Percentiles rank a stretch among this genome's conserved stretches.
phyloP scores from a whole-genome alignment of 2,329 filamentous ascomycete species.

The Botrytis squamosa region DNA sequence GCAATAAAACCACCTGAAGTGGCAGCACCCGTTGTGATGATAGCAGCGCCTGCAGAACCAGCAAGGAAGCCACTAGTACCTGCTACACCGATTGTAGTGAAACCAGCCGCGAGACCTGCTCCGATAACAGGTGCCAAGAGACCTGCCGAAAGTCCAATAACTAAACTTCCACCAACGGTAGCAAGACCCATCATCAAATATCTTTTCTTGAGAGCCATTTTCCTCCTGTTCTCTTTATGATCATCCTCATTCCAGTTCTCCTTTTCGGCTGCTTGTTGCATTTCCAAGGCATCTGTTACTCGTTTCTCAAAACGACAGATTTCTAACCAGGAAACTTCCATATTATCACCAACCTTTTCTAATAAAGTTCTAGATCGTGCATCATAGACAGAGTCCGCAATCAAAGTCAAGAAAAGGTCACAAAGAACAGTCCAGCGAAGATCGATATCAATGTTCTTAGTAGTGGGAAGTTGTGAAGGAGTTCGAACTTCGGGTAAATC shows the following conservation, averaged over 20 bases:
- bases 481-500: slow-evolving; percentile 77
- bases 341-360: slow-evolving; percentile 75
- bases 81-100: slow-evolving; percentile 89
- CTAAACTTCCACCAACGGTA: slow-evolving; percentile 89
- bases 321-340: slow-evolving; percentile 85
- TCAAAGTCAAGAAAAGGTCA: slow-evolving; percentile 91
- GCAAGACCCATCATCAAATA: slow-evolving; percentile 96
- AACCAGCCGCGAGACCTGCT: slow-evolving; percentile 87
- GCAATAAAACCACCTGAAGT: slow-evolving; percentile 86
- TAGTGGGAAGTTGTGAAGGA: slow-evolving; percentile 77
- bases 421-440: slow-evolving; percentile 96
- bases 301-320: slow-evolving; percentile 97
- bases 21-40: slow-evolving; percentile 88
- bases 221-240: slow-evolving; percentile 83
- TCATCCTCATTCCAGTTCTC: slow-evolving; percentile 98
- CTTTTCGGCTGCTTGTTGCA: slow-evolving; percentile 91
- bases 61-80: slow-evolving; percentile 88
- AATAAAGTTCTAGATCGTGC: slow-evolving; percentile 80
- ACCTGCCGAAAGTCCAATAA: slow-evolving; percentile 93
- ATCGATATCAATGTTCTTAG: slow-evolving; percentile 88
- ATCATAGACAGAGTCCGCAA: slow-evolving; percentile 94
- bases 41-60: slow-evolving; percentile 85
- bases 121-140: slow-evolving; percentile 91
- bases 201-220: slow-evolving; percentile 75
- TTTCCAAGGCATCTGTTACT: slow-evolving; percentile 93